Evolutionary conservation across 106 monocot genomes (phyloP).

Genomic region (Apostasia shenzhenica): DNA sequence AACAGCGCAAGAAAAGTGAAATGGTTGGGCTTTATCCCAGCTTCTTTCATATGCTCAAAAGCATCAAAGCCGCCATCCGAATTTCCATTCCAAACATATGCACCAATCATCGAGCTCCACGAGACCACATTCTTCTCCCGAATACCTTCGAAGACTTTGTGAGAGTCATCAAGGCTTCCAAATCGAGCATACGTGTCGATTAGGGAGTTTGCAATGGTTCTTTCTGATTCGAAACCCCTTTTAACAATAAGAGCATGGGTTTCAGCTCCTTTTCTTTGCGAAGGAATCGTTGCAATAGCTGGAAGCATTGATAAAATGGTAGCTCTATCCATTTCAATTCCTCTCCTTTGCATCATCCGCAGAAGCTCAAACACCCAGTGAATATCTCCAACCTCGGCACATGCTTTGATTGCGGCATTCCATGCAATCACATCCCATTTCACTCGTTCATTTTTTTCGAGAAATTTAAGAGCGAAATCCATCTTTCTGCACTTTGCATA

Average conservation of each 20-base stretch:
- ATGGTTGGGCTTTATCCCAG: slow-evolving; percentile 39
- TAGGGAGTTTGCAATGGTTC: slow-evolving; percentile 44
- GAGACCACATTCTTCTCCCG: slow-evolving; percentile 58
- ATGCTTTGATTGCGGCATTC: slow-evolving; percentile 66
- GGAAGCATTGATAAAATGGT: slow-evolving; percentile 45
- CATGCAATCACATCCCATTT: slow-evolving; percentile 49
- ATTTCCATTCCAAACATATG: slow-evolving; percentile 46
- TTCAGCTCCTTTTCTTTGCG: slow-evolving; percentile 30
- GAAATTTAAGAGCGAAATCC: slow-evolving; percentile 25
- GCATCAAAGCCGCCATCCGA: slow-evolving; percentile 32
- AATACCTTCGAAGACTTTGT: slow-evolving; percentile 32
- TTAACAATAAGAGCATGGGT: slow-evolving; percentile 47
- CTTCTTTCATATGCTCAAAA: slow-evolving; percentile 41
- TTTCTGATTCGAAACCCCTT: slow-evolving; percentile 40
- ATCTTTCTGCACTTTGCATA: slow-evolving; percentile 47
- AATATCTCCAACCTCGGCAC: slow-evolving; percentile 24
- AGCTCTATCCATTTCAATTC: slow-evolving; percentile 24
- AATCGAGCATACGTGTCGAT: slow-evolving; percentile 54
- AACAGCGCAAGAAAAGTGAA: slow-evolving; percentile 57
- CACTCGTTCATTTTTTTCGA: slow-evolving; percentile 19
- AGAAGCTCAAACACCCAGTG: slow-evolving; percentile 20
- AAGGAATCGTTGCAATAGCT: slow-evolving; percentile 21
- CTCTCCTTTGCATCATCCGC: slow-evolving; percentile 54
- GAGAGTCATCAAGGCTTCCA: slow-evolving; percentile 37
- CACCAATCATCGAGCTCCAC: slow-evolving; percentile 73